These are phyloP conservation scores for Cucurbita argyrosperma DNA, from an alignment of 306 rosid genomes.

Conservation along the genomic window DNA sequence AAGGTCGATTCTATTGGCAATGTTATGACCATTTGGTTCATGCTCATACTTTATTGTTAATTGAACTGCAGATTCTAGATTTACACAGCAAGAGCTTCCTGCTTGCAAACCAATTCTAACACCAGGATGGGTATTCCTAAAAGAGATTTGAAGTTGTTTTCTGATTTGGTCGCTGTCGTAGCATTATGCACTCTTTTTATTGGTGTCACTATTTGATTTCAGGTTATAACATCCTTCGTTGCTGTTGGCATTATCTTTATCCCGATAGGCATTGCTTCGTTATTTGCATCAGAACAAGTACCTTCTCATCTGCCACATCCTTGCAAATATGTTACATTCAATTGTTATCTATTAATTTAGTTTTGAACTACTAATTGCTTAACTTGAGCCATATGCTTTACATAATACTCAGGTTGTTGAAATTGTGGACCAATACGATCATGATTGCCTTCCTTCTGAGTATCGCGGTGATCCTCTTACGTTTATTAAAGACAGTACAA, in stretches of 20 bases:
- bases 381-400: not conserved
- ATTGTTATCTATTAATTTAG: not conserved
- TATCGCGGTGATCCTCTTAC: slow-evolving; percentile 13
- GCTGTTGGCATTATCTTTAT: slow-evolving; percentile 47
- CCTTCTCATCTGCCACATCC: not conserved
- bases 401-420: slow-evolving; percentile 52
- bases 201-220: not conserved
- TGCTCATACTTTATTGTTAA: not conserved
- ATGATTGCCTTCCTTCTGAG: slow-evolving; percentile 33
- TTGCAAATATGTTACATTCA: not conserved
- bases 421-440: slow-evolving; percentile 37
- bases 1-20: not conserved
- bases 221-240: slow-evolving; percentile 54
- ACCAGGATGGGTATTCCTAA: slow-evolving; percentile 57
- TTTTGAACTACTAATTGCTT: not conserved
- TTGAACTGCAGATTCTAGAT: slow-evolving; percentile 48
- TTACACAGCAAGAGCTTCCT: slow-evolving; percentile 86
- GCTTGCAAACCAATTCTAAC: slow-evolving; percentile 91
- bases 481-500: slow-evolving; percentile 28
- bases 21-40: not conserved
- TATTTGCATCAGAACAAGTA: slow-evolving; percentile 64
- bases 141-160: not conserved
- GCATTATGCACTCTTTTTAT: not conserved
- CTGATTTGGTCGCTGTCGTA: not conserved
- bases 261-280: slow-evolving; percentile 61